Conservation (phyloP, 805 yeast genomes). For the Ogataea ramenticola region DNA sequence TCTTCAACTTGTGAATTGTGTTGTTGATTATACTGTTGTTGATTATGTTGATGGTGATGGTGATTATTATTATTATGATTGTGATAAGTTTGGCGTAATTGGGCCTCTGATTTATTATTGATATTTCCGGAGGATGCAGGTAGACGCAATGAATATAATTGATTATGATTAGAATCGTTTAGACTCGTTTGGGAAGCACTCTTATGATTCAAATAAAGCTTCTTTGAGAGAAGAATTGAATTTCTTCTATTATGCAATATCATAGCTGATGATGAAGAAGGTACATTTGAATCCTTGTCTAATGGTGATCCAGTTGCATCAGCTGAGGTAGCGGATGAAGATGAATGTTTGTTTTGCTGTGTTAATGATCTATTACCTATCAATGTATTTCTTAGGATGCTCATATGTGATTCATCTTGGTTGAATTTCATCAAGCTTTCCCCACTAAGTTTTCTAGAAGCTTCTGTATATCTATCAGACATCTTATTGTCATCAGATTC, state of each 20-base stretch:
- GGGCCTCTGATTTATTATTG: not conserved
- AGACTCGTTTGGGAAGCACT: not conserved
- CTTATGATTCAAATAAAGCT: slow-evolving; percentile 16
- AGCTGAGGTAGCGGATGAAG: not conserved
- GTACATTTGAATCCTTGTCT: not conserved
- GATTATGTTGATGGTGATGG: not conserved
- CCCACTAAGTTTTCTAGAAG: too few species aligned
- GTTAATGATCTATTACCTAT: not conserved
- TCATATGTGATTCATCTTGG: slow-evolving; percentile 3
- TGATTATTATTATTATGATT: not conserved
- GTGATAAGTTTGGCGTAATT: not conserved
- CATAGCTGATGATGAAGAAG: too few species aligned
- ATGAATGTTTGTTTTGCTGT: not conserved
- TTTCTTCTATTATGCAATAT: slow-evolving; percentile 18
- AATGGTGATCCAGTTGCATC: not conserved
- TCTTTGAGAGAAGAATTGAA: slow-evolving; percentile 24
- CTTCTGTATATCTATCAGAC: not conserved
- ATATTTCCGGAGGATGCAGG: not conserved
- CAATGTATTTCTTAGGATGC: not conserved
- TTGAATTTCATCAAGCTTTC: slow-evolving; percentile 1
- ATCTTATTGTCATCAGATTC: too few species aligned
- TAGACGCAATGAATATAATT: not conserved
- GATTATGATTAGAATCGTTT: not conserved
- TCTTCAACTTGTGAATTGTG: slow-evolving; percentile 28
- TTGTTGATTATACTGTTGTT: not conserved